A percentile compares a stretch with the other conserved stretches of the same genome.
Evolutionary conservation across 2,329 filamentous ascomycete genomes (phyloP).

Genomic region (Pseudogymnoascus sp.): DNA sequence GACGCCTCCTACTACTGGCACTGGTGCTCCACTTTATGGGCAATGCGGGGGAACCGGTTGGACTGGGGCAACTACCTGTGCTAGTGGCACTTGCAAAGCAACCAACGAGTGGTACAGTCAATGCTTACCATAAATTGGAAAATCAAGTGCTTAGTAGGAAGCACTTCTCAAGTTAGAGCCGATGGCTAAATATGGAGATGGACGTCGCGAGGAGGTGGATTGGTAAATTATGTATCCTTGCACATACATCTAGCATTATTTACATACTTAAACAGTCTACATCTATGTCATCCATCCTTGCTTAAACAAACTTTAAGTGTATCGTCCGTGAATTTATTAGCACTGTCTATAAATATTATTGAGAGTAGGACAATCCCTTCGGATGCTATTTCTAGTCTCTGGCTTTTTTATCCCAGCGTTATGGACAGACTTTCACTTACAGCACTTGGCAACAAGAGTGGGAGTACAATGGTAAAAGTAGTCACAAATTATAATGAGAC

Average conservation of each 20-base stretch:
- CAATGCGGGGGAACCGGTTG: conserved; percentile 12
- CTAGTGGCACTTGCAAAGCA: conserved; percentile 13
- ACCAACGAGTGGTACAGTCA: conserved; percentile 12
- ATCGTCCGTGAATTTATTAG: not conserved
- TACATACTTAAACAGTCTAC: not conserved
- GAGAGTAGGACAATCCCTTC: not conserved
- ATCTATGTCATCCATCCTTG: not conserved
- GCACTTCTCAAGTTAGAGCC: not conserved
- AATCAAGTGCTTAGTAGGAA: not conserved
- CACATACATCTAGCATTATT: conserved; percentile 1
- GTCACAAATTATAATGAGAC: not conserved
- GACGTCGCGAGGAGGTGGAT: not conserved
- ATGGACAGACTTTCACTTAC: not conserved
- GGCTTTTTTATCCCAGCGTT: not conserved
- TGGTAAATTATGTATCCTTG: not conserved
- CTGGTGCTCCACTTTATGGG: conserved; percentile 9
- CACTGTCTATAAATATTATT: not conserved
- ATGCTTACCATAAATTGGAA: conserved; percentile 5
- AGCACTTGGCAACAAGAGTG: not conserved
- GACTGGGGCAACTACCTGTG: conserved; percentile 13
- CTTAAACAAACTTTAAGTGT: not conserved
- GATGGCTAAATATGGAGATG: not conserved
- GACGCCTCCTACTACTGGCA: not conserved
- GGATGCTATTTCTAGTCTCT: not conserved
- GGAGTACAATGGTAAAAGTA: not conserved